Percentiles rank a stretch among this genome's conserved stretches.
These are phyloP conservation scores for Acrodontium crateriforme DNA, from an alignment of 2,329 filamentous ascomycete genomes.

Conservation along the genomic window DNA sequence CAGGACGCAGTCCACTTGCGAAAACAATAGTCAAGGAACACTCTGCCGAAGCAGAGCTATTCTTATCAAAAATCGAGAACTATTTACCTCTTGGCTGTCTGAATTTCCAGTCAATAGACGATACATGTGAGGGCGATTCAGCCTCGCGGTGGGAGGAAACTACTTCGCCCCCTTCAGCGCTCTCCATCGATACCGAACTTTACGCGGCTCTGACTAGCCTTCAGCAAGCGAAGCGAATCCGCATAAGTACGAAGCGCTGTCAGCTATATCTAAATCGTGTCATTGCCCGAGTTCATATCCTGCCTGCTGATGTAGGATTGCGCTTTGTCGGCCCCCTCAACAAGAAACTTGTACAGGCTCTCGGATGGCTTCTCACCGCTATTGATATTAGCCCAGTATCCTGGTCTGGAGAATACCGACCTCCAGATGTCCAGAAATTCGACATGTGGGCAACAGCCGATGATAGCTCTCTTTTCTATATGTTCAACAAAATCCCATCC, in stretches of 20 bases:
- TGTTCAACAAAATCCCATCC: conserved; percentile 63
- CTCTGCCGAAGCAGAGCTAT: conserved; percentile 1
- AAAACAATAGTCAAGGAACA: too few relatives aligned
- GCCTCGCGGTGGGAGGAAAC: conserved; percentile 3
- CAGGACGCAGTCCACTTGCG: too few relatives aligned
- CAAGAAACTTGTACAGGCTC: conserved; percentile 29
- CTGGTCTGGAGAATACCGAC: conserved; percentile 39
- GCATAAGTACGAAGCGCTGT: too few relatives aligned
- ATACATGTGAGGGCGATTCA: not conserved
- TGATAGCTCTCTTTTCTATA: conserved; percentile 45
- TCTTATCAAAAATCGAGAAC: conserved; percentile 4
- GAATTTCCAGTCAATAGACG: not conserved
- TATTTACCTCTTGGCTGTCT: conserved; percentile 7
- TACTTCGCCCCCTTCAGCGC: conserved; percentile 1
- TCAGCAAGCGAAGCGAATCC: too few relatives aligned
- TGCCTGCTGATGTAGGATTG: conserved; percentile 40
- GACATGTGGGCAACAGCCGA: conserved; percentile 29
- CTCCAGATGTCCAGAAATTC: conserved; percentile 15
- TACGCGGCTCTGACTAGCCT: conserved; percentile 3
- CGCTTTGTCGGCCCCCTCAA: conserved; percentile 37
- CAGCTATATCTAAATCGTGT: conserved; percentile 12
- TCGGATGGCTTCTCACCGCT: conserved; percentile 35
- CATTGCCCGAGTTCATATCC: conserved; percentile 13
- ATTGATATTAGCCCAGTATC: conserved; percentile 42
- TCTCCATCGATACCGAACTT: not conserved